Base-by-base conservation (phyloP, 1,284 basidiomycete species). In the Grifola frondosa region DNA sequence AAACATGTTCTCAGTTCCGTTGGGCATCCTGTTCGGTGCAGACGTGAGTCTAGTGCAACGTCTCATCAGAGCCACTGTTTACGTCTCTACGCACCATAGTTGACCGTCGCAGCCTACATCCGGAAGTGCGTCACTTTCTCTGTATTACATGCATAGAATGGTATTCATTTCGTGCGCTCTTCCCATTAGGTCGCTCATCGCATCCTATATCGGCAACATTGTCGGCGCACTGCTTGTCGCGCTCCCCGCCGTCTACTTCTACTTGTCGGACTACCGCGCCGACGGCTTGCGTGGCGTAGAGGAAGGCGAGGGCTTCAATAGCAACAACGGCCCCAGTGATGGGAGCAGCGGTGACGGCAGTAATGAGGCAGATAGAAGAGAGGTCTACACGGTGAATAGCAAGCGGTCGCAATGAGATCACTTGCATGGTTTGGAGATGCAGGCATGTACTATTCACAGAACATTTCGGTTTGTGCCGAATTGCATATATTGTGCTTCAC, bases 1-100 rank as follows among this genome's bases (percentile, higher is more conserved):
- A 20, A 87, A 87, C 60, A 88, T 88, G 85, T 87, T 82, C 62
- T 84, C 78, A 8, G 66, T 87, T 5, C 81, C 84, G 6, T 63
- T 88, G 37, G 73, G 82, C n/a, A 85, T 89, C 37, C 79, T 86
- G 71, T 81, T 86, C 56, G 78, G 80, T 31, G 80, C 81, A 15
- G 64, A 78, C 42, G 83, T 84, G 60, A 54, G 77, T 51, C 6
- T 23, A n/a, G n/a, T 60, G 11, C 24, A 19, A 16, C 22, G 12
- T 37, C 26, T 23, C 8, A 29, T 28, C 21, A n/a, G n/a, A n/a
- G n/a, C n/a, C n/a, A n/a, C n/a, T 19, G 19, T 24, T 16, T 39
- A 22, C 28, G 23, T 37, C 21, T 32, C 19, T 26, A 11, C 22
- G 10, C 16, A 13, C 26, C 24, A 29, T 50, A 83, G 79, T 59